Evolutionary conservation across 441 rosid genomes (phyloP), one percentile per base, ranked within the genome.

Genomic region (Theobroma grandiflorum): DNA sequence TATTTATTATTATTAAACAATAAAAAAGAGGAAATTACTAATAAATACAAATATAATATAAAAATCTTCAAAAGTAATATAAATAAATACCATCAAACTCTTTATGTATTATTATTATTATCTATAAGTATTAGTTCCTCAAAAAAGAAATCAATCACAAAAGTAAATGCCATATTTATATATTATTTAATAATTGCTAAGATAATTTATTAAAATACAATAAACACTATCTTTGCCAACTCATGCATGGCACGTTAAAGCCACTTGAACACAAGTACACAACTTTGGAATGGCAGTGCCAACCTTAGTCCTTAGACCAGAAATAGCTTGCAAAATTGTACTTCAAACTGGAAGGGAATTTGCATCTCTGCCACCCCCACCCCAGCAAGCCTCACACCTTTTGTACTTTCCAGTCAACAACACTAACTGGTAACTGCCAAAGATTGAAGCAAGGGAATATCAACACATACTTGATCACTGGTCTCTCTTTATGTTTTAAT

Each of bases 351-450:
- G 31, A 64, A 66, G n/a, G 16, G 16, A 66, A 8, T 66, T n/a
- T 26, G 31, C 74, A 64, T 7, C 16, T 65, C 49, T 65, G 6
- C 70, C n/a, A n/a, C n/a, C 26, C 6, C 26, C 6, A 0, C 42
- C 31, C 20, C 42, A n/a, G 6, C 61, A 45, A 45, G 64, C 45
- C 81, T 82, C 88, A 83, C 84, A 72, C 87, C 7, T 75, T 83
- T 49, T 72, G 77, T 80, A 81, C 85, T 68, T 78, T 35, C 50
- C 74, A 80, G 71, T 69, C 84, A 57, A 80, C 65, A 66, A 42
- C 22, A 57, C 69, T 42, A 71, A 66, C 70, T 1, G 58, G 33
- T 4, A 63, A 40, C 57, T 11, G 63, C 9, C 49, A 8, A 33
- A 10, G 4, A 62, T 14, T 31, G 40, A 62, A 26, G 40, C 40